Conservation (phyloP, 1,284 basidiomycete genomes). For the Takashimella koratensis region DNA sequence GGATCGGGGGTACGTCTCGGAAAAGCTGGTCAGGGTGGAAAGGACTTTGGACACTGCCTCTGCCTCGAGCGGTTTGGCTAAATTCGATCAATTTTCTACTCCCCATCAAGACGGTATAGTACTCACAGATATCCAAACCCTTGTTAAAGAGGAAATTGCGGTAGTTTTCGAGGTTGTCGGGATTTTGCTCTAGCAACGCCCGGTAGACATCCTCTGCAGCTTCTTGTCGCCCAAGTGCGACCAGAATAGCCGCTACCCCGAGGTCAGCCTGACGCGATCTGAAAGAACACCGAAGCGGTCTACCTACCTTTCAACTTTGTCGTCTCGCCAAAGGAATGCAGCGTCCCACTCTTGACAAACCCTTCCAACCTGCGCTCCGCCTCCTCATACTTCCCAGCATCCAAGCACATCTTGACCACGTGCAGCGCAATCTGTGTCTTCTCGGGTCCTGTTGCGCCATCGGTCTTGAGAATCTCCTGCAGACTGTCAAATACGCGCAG, state of each 20-base stretch:
- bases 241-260: slow-evolving; percentile 52
- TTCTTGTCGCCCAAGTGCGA: slow-evolving; percentile 59
- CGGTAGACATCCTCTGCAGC: slow-evolving; percentile 77
- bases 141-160: slow-evolving; percentile 65
- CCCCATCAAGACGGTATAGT: not conserved
- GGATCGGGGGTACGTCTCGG: slow-evolving; percentile 62
- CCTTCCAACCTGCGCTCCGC: slow-evolving; percentile 62
- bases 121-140: slow-evolving; percentile 63
- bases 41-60: slow-evolving; percentile 59
- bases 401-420: slow-evolving; percentile 73
- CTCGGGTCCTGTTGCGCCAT: slow-evolving; percentile 56
- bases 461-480: slow-evolving; percentile 54
- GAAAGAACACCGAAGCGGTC: not conserved
- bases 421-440: slow-evolving; percentile 82
- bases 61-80: slow-evolving; percentile 18
- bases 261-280: not conserved
- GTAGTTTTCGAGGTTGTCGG: slow-evolving; percentile 81
- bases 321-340: slow-evolving; percentile 68
- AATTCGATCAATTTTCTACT: not conserved
- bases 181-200: slow-evolving; percentile 75
- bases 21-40: slow-evolving; percentile 59
- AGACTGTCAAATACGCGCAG: slow-evolving; percentile 67
- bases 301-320: slow-evolving; percentile 66
- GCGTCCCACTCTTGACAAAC: slow-evolving; percentile 61
- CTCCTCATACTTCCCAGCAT: slow-evolving; percentile 57